Conservation (phyloP, 257 asterid species). For the Nicotiana noctiflora region DNA sequence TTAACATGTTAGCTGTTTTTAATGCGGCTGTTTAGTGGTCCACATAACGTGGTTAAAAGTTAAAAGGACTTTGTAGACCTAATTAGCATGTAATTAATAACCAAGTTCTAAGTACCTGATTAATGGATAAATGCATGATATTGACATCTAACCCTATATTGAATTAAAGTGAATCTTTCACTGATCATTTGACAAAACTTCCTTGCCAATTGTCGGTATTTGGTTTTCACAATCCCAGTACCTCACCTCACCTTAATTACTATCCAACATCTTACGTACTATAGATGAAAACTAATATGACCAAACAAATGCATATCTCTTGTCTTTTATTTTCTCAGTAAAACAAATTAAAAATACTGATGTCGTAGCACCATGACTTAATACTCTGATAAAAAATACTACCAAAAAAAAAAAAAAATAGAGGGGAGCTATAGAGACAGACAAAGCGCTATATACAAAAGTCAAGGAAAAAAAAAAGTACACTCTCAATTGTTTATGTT, state of each 20-base stretch:
- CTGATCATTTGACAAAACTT: no score
- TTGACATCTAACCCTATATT: neutral
- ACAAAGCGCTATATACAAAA: no score
- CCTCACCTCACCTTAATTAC: neutral
- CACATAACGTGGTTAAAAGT: slow-evolving; percentile 12
- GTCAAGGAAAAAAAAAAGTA: no score
- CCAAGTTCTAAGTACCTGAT: neutral
- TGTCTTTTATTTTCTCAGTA: neutral
- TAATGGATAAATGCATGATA: neutral
- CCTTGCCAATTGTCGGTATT: neutral
- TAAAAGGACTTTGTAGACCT: neutral
- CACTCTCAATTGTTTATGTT: no score
- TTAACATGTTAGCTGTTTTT: slow-evolving; percentile 12
- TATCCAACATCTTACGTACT: neutral
- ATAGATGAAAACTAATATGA: neutral
- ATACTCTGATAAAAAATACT: no score
- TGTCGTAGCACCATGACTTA: neutral
- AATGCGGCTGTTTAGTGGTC: slow-evolving; percentile 8
- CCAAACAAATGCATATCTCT: no score
- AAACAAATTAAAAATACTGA: neutral
- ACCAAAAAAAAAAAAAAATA: no score
- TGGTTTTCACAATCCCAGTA: neutral
- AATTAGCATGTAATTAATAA: slow-evolving; percentile 7
- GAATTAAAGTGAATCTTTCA: neutral
- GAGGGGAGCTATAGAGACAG: no score